Evolutionary conservation across 306 rosid genomes (phyloP).

Genomic region (Fagus sylvatica): DNA sequence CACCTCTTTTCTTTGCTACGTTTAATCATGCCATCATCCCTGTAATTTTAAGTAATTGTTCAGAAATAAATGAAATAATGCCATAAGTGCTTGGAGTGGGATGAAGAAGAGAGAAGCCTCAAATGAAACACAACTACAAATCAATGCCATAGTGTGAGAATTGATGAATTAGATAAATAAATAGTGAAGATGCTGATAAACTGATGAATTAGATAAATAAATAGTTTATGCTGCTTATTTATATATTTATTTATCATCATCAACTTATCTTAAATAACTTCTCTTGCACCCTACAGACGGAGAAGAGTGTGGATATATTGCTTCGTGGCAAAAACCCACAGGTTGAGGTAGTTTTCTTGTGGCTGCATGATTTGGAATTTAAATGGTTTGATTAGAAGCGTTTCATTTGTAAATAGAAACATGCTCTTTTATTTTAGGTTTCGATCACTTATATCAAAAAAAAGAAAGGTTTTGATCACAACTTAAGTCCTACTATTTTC

Average conservation of each 20-base stretch:
- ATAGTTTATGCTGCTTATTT: constrained; percentile 6
- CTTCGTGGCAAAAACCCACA: constrained; percentile 56
- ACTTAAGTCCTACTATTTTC: background rate
- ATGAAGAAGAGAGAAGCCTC: too few relatives aligned
- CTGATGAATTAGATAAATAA: background rate
- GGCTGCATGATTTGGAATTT: constrained; percentile 9
- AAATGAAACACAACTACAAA: too few relatives aligned
- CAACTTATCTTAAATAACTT: background rate
- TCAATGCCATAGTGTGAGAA: too few relatives aligned
- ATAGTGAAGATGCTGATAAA: constrained; percentile 8
- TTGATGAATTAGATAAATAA: background rate
- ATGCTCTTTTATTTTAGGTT: constrained; percentile 3
- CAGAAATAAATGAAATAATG: too few relatives aligned
- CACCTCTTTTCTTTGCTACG: too few relatives aligned
- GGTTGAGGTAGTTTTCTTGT: constrained; percentile 57
- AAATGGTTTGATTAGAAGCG: constrained; percentile 14
- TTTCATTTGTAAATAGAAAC: constrained; percentile 10
- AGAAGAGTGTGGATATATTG: constrained; percentile 68
- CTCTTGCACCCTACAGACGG: constrained; percentile 41
- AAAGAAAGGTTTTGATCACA: background rate
- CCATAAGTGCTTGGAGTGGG: too few relatives aligned
- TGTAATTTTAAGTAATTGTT: too few relatives aligned
- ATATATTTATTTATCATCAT: background rate
- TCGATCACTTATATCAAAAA: background rate
- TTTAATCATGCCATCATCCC: too few relatives aligned